These are phyloP conservation scores for Solioccasus polychromus DNA, from an alignment of 768 basidiomycete genomes.

Conservation along the genomic window DNA sequence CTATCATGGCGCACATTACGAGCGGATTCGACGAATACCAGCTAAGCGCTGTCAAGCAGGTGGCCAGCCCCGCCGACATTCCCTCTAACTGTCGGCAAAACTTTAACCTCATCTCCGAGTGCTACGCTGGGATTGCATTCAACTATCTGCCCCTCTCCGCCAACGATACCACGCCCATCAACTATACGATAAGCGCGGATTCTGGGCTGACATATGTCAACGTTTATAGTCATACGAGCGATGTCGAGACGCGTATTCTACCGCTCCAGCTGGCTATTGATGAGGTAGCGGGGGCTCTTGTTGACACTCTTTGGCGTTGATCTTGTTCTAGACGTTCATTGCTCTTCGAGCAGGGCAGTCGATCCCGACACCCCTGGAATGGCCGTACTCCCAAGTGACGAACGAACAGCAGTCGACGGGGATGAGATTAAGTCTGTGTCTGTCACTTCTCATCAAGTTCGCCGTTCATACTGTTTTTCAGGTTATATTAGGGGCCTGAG, in stretches of 20 bases:
- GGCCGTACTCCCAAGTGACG: conserved; percentile 69
- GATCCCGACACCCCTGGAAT: conserved; percentile 60
- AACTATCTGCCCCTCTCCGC: conserved; percentile 47
- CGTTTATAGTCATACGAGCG: conserved; percentile 61
- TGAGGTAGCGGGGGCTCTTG: conserved; percentile 37
- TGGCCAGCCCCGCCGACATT: conserved; percentile 48
- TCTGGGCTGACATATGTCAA: conserved; percentile 62
- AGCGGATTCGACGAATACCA: conserved; percentile 48
- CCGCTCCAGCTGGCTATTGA: conserved; percentile 81
- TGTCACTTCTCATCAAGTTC: neutral
- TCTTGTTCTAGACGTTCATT: conserved; percentile 57
- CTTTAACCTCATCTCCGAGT: conserved; percentile 66
- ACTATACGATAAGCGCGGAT: conserved; percentile 73
- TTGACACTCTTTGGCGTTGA: neutral
- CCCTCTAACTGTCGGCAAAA: conserved; percentile 65
- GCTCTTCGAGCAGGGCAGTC: conserved; percentile 58
- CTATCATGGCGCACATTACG: conserved; percentile 62
- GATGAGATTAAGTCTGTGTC: conserved; percentile 53
- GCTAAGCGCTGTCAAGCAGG: conserved; percentile 45
- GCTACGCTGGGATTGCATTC: conserved; percentile 68
- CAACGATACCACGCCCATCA: conserved; percentile 37
- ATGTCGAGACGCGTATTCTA: conserved; percentile 63
- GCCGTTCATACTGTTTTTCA: conserved; percentile 22
- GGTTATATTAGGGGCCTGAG: conserved; percentile 64
- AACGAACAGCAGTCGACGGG: conserved; percentile 57